Evolutionary conservation across 2,329 filamentous ascomycete genomes (phyloP), one percentile per base, ranked within the genome.

Genomic region (Camptophora hylomeconis): DNA sequence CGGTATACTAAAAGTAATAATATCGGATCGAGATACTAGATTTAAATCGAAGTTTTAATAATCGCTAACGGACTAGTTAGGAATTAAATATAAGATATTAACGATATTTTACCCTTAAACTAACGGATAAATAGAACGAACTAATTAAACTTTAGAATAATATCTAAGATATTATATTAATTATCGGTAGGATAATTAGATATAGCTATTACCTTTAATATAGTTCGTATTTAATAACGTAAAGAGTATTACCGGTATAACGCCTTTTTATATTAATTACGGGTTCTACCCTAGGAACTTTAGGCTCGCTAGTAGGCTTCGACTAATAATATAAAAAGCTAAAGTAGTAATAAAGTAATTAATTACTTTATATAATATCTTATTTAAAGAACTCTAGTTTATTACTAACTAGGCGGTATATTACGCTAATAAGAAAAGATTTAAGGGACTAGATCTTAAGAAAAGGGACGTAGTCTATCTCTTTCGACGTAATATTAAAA

Each of bases 111-210:
- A 41, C 17, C 20, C 22, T 27, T 31, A 41, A 20, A 33, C 17
- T 7, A 11, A 36, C 28, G 20, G 25, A n/a, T 31, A 34, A 27
- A 41, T 20, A 17, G 17, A 37, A 37, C 23, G 20, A 21, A 39
- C 23, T 24, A 42, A 41, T 14, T 36, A 37, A 23, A 35, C 22
- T 11, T 7, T 39, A 14, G 12, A 41, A 30, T 21, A 31, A 26
- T 39, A 37, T 17, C 26, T 39, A 25, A 9, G 21, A 12, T 22
- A 18, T 9, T 41, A 41, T 26, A 25, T 37, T 25, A 39, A 41
- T 25, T 32, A 36, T 29, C 4, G 24, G 19, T 38, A 40, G 29
- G 20, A 34, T 30, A 32, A 36, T 20, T 42, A 34, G 21, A 17
- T 27, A 4, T 4, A 23, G 24, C 19, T 30, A 4, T 18, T 31